Evolutionary conservation across 306 rosid genomes (phyloP), one percentile per base, ranked within the genome.

Genomic region (Cucumis melo): DNA sequence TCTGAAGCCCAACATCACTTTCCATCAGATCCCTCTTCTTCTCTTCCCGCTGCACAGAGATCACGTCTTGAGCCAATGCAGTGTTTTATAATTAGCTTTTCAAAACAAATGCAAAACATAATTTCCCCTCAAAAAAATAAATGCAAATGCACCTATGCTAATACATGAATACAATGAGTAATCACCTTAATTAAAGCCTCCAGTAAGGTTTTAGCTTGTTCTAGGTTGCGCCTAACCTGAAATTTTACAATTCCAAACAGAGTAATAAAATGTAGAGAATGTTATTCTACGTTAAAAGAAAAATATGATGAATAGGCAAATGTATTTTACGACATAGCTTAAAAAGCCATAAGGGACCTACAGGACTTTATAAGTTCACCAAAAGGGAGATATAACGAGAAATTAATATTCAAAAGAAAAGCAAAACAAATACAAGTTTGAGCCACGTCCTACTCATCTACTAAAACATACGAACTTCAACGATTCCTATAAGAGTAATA

Each of bases 191-290:
- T 93, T 84, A 93, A 82, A 77, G 98, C 88, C 75, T 93, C 97
- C 83, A 91, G 74, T 73, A 93, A 82, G 83, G 92, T 89, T 89
- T 93, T 93, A 39, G 98, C 98, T 87, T 93, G 98, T 78, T 93
- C 97, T 72, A 93, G 92, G 88, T 93, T 93, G 86, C 98, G 98
- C 85, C 98, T 86, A 58, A 93, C 98, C 98, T 93, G 87, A 74
- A 73, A 64, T 73, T 34, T 73, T 16, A n/a, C 79, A 76, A 82
- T 70, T 27, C 57, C 57, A 61, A 66, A 34, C 62, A 42, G 64
- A 48, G 27, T 78, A 42, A 23, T 73, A 67, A 56, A 41, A 27
- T 78, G 73, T 38, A 10, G 66, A 68, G 4, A 72, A 66, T 54
- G 63, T 54, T 13, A 12, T 48, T 61, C 46, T 48, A 76, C 42